These are phyloP conservation scores for Coleophoma cylindrospora DNA, from an alignment of 2,329 filamentous ascomycete species.

Conservation along the genomic window DNA sequence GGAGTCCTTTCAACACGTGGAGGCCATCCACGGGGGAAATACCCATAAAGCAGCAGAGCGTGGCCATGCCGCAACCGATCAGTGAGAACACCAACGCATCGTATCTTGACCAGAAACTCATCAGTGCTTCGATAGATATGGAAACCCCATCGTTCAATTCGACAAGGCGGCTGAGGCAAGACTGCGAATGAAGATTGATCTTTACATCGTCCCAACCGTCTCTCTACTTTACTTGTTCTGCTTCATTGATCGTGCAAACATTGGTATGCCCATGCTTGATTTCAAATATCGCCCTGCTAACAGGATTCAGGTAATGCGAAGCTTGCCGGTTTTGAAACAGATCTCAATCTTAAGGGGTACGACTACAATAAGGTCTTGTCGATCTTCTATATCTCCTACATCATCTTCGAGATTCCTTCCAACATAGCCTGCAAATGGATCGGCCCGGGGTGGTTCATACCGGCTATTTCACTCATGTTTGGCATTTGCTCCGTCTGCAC, in stretches of 20 bases:
- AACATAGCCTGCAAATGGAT: slow-evolving; percentile 66
- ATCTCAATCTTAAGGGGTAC: slow-evolving; percentile 53
- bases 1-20: background rate
- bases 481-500: slow-evolving; percentile 50
- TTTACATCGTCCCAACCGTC: slow-evolving; percentile 61
- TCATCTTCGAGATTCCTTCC: slow-evolving; percentile 63
- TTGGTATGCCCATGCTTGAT: slow-evolving; percentile 41
- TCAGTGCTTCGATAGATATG: slow-evolving; percentile 28
- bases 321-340: slow-evolving; percentile 58
- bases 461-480: slow-evolving; percentile 32
- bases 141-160: slow-evolving; percentile 44
- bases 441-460: slow-evolving; percentile 69
- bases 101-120: background rate
- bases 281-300: too few relatives aligned
- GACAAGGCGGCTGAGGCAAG: slow-evolving; percentile 51
- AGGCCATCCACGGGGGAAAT: background rate
- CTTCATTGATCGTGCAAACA: slow-evolving; percentile 71
- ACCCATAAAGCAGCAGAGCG: slow-evolving; percentile 20
- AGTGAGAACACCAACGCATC: slow-evolving; percentile 7
- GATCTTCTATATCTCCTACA: slow-evolving; percentile 69
- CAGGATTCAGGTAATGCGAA: slow-evolving; percentile 56
- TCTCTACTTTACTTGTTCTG: slow-evolving; percentile 65
- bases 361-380: slow-evolving; percentile 68
- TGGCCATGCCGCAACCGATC: slow-evolving; percentile 21
- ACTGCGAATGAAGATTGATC: slow-evolving; percentile 59